Base-by-base conservation (phyloP, 2,329 filamentous ascomycete genomes). In the Colletotrichum siamense region DNA sequence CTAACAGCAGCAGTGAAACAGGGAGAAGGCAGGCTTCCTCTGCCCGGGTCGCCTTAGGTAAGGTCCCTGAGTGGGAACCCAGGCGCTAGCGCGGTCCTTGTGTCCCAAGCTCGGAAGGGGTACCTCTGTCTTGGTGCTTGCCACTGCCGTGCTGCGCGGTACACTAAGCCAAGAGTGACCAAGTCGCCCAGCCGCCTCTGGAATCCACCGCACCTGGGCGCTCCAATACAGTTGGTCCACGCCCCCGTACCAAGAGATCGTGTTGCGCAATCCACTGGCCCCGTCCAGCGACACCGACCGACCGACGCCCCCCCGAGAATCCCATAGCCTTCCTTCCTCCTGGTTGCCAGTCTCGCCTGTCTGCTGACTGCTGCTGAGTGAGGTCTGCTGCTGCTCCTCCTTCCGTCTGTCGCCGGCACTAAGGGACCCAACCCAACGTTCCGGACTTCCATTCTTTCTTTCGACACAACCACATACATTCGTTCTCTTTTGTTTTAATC, bases 181-280 rank as follows among this genome's bases (percentile, higher is more conserved):
- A 69, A 73, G 65, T 52, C 64, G 71, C 74, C 74, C 64, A 74
- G 74, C 71, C 71, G 70, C 49, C 61, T 68, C 34, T 74, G 74
- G 74, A 74, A 74, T 76, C 74, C 74, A 74, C 74, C 64, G 44
- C 70, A 73, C 64, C 70, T 76, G 26, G 44, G 49, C 64, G 71
- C 74, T 69, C 65, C 74, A 76, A 69, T 74, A 65, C 71, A 69
- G 74, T 74, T 76, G 74, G 65, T 59, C 71, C 74, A 74, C 71
- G 64, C 73, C 73, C 69, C 74, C 70, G 74, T 76, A 76, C 74
- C 71, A 76, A 76, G 73, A 73, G 70, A 69, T 69, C 49, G 74
- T 69, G 70, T 76, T 76, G 74, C 74, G 74, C 74, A 76, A 76
- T 76, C 71, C 65, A 73, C 70, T 71, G 64, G 18, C 67, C 36